Evolutionary conservation across 345 rosid genomes (phyloP).

Genomic region (Boechera retrofracta): DNA sequence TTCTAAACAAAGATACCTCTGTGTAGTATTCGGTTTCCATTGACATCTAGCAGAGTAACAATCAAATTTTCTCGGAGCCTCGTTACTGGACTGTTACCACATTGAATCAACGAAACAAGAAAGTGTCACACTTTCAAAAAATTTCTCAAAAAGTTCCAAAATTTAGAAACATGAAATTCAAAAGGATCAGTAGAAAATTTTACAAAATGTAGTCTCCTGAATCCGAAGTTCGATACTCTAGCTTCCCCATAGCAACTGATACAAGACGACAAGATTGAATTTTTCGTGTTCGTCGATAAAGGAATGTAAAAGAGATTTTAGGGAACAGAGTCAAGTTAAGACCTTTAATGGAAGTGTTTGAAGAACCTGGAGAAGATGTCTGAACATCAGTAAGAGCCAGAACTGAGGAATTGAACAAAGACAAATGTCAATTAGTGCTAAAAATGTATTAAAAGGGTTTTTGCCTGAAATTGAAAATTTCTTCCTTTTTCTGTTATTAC

Average conservation of each 20-base stretch:
- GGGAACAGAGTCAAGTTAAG: conserved; percentile 30
- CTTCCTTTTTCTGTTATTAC: conserved; percentile 44
- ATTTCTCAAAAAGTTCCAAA: not conserved
- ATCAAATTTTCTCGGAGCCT: conserved; percentile 72
- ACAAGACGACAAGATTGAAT: conserved; percentile 15
- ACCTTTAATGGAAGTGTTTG: conserved; percentile 68
- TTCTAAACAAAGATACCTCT: conserved; percentile 49
- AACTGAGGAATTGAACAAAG: conserved; percentile 53
- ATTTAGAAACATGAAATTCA: not conserved
- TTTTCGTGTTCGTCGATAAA: not conserved
- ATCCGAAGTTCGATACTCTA: conserved; percentile 61
- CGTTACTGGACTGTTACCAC: conserved; percentile 72
- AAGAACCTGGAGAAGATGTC: conserved; percentile 51
- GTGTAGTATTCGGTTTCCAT: conserved; percentile 63
- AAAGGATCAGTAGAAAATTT: conserved; percentile 29
- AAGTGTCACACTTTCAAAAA: not conserved
- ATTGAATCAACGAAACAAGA: conserved; percentile 26
- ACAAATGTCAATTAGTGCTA: conserved; percentile 10
- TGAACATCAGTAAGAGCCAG: conserved; percentile 60
- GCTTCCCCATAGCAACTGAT: conserved; percentile 86
- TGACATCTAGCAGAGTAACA: conserved; percentile 58
- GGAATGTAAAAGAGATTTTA: not conserved
- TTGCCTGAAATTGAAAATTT: conserved; percentile 36
- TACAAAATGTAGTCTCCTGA: conserved; percentile 88
- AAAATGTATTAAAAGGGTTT: not conserved